Base-by-base conservation (phyloP, 2,329 filamentous ascomycete genomes). In the Elsinoe batatas region DNA sequence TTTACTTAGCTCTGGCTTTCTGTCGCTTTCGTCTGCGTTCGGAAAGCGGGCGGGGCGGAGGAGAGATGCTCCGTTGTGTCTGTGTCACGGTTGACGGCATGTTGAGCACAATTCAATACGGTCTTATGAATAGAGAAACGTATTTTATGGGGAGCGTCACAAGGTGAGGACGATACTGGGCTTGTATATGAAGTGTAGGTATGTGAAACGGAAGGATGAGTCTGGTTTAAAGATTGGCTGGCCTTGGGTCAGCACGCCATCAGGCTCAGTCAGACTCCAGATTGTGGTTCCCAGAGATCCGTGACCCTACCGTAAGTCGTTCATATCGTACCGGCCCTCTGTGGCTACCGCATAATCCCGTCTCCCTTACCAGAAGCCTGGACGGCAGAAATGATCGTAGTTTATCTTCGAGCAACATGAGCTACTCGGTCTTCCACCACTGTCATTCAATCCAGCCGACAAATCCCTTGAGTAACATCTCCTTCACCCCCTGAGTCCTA, bases 241-340 rank as follows among this genome's bases (percentile, higher is more conserved):
- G 40, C 20, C 40, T 30, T 30, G 3, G 26, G 26, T 30, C 40
- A 44, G n/a, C 40, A 44, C 40, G 40, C 40, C 17, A 44, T 44
- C 15, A 12, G 13, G 40, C 17, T 58, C 56, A 35, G 57, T 56
- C 40, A 44, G 40, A n/a, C n/a, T n/a, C 26, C 7, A 30, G 26
- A 30, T 30, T 2, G 8, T 30, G 5, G 5, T 30, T 5, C 26
- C 3, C 4, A n/a, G 5, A 30, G 7, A 30, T 30, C 26, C 26
- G 7, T 30, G 26, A 5, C 8, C 26, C 3, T 7, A 8, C 7
- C 26, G 26, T 30, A 30, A 30, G 7, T 30, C 26, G 26, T 30
- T 5, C 4, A 30, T 30, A 30, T 30, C 4, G 26, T 30, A 5
- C 8, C 26, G 26, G 2, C 7, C 26, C 4, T 30, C 7, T 5